Evolutionary conservation across 2,329 filamentous ascomycete species (phyloP).

Genomic region (Chrysoporthe austroafricana): DNA sequence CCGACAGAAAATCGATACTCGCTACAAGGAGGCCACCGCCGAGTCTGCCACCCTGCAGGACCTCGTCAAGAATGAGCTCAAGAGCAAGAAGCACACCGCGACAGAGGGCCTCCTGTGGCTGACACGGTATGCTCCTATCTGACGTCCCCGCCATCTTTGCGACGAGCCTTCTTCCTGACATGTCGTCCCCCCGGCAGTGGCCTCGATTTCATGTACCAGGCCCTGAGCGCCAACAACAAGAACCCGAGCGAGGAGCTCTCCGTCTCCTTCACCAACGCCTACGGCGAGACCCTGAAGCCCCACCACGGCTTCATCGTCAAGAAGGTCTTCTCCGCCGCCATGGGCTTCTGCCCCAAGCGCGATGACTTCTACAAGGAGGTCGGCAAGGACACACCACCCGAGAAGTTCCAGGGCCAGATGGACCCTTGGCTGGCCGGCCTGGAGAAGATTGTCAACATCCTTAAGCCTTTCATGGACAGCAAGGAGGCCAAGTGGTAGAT

Average conservation of each 20-base stretch:
- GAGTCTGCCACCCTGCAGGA: slow-evolving; percentile 85
- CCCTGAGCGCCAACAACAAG: slow-evolving; percentile 76
- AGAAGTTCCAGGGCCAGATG: slow-evolving; percentile 67
- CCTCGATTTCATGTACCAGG: slow-evolving; percentile 90
- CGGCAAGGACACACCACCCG: slow-evolving; percentile 60
- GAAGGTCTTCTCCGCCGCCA: slow-evolving; percentile 89
- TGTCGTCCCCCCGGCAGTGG: slow-evolving; percentile 59
- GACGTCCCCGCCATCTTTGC: neutral
- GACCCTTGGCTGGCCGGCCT: slow-evolving; percentile 75
- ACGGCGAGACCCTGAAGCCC: slow-evolving; percentile 84
- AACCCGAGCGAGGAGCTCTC: slow-evolving; percentile 75
- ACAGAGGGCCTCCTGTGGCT: slow-evolving; percentile 93
- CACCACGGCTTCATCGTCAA: slow-evolving; percentile 90
- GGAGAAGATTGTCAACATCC: slow-evolving; percentile 76
- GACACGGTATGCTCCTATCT: slow-evolving; percentile 63
- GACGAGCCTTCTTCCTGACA: slow-evolving; percentile 25
- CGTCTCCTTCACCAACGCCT: slow-evolving; percentile 84
- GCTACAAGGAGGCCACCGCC: slow-evolving; percentile 75
- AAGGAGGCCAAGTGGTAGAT: slow-evolving; percentile 63
- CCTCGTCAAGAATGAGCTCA: slow-evolving; percentile 84
- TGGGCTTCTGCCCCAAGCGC: slow-evolving; percentile 90
- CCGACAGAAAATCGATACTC: slow-evolving; percentile 81
- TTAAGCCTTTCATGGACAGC: slow-evolving; percentile 62
- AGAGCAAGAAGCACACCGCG: slow-evolving; percentile 84
- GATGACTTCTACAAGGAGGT: slow-evolving; percentile 93